Conservation (phyloP, 441 rosid genomes). For the Euphorbia schlechtendalii region DNA sequence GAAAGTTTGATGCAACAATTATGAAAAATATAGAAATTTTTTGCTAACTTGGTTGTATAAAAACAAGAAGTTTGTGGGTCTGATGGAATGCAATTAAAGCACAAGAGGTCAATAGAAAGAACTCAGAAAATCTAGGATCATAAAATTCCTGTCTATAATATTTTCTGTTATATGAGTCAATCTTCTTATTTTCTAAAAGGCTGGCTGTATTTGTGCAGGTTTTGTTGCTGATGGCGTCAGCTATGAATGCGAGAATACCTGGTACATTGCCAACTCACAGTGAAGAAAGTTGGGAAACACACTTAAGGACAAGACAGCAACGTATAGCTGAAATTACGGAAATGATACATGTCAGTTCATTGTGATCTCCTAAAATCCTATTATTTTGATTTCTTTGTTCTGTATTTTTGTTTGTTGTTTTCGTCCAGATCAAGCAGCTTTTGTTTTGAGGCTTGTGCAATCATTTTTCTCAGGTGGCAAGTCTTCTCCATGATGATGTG, state of each 20-base stretch:
- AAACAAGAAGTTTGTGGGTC: neutral
- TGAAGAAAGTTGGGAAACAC: slow-evolving; percentile 36
- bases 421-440: neutral
- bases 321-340: slow-evolving; percentile 92
- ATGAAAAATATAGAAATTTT: neutral
- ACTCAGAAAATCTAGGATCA: neutral
- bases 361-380: slow-evolving; percentile 9
- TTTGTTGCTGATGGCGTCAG: slow-evolving; percentile 81
- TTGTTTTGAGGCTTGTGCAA: slow-evolving; percentile 9
- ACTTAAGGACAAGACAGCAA: slow-evolving; percentile 73
- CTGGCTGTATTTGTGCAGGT: slow-evolving; percentile 43
- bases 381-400: slow-evolving; percentile 11
- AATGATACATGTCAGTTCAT: slow-evolving; percentile 87
- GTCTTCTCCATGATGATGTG: slow-evolving; percentile 95
- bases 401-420: neutral
- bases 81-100: neutral
- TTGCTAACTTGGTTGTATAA: neutral
- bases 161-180: neutral
- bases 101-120: neutral
- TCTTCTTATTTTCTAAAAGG: neutral
- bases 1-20: neutral
- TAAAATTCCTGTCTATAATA: neutral
- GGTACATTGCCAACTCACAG: slow-evolving; percentile 29
- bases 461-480: slow-evolving; percentile 66
- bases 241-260: slow-evolving; percentile 55